phyloP scores from a whole-genome alignment of 441 rosid species.

The Brassica balearica region DNA sequence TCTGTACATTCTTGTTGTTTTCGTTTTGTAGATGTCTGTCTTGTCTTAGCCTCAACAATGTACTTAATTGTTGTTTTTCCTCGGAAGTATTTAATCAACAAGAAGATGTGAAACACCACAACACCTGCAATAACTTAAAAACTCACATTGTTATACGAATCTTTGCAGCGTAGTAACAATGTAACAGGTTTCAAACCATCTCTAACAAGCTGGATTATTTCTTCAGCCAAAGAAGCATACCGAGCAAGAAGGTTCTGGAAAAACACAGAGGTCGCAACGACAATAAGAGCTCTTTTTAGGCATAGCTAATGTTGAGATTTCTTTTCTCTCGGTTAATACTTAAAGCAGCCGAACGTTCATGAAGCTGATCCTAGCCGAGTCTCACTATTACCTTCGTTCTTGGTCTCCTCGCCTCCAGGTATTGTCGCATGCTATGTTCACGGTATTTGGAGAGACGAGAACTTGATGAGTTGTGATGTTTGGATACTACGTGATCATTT shows the following conservation, averaged over 20 bases:
- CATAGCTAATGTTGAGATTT: not conserved
- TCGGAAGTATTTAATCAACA: no score
- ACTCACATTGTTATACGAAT: not conserved
- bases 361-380: no score
- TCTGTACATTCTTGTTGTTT: conserved; percentile 28
- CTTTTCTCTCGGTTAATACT: not conserved
- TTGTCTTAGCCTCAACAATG: not conserved
- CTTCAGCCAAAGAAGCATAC: conserved; percentile 86
- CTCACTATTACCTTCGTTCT: not conserved
- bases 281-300: conserved; percentile 8
- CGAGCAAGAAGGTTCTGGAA: conserved; percentile 80
- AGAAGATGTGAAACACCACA: not conserved
- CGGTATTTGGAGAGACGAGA: no score
- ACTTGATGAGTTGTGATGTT: no score
- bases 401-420: not conserved
- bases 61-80: not conserved
- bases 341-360: not conserved
- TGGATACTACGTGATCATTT: no score
- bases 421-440: not conserved
- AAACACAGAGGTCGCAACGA: conserved; percentile 20
- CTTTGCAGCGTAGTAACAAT: conserved; percentile 8
- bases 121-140: not conserved
- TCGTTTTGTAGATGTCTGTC: conserved; percentile 8
- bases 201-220: conserved; percentile 55
- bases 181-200: conserved; percentile 8